Percentiles rank a stretch among this genome's conserved stretches.
phyloP scores from a whole-genome alignment of 345 rosid genomes.

The Linum trigynum region DNA sequence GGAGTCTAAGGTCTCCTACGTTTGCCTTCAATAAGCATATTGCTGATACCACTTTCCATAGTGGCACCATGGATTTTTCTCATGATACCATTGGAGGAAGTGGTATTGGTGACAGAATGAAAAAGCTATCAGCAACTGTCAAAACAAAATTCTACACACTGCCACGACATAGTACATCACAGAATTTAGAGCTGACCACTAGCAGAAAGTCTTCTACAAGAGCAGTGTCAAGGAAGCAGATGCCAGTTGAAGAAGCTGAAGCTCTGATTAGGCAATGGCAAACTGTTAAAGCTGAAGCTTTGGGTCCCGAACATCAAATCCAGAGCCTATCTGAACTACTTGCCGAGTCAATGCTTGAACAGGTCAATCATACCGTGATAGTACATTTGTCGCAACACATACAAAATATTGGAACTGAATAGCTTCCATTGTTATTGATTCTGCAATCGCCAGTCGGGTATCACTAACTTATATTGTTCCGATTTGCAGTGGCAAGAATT shows the following conservation, averaged over 20 bases:
- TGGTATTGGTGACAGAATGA: conserved; percentile 34
- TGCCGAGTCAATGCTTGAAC: conserved; percentile 82
- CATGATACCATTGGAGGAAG: conserved; percentile 13
- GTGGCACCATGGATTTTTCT: no score
- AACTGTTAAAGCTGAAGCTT: conserved; percentile 78
- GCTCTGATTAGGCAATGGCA: conserved; percentile 87
- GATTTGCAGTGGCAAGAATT: conserved; percentile 71
- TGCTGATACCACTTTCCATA: conserved; percentile 28
- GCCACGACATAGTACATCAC: conserved; percentile 23
- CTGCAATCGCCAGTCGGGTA: neutral
- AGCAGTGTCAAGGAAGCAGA: conserved; percentile 38
- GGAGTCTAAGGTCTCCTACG: conserved; percentile 32
- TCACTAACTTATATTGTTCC: conserved; percentile 13
- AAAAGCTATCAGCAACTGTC: conserved; percentile 37
- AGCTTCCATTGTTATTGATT: neutral
- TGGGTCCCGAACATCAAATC: conserved; percentile 66
- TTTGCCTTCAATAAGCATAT: conserved; percentile 25
- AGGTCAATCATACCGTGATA: conserved; percentile 36
- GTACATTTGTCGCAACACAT: neutral
- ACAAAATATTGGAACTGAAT: neutral
- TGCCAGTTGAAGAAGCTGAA: conserved; percentile 87
- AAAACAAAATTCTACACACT: conserved; percentile 33
- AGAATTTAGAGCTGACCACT: conserved; percentile 23
- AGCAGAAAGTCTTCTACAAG: conserved; percentile 37
- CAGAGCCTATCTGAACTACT: conserved; percentile 60